These are phyloP conservation scores for Ophiostoma perfectum DNA, from an alignment of 2,329 filamentous ascomycete genomes.

Conservation along the genomic window DNA sequence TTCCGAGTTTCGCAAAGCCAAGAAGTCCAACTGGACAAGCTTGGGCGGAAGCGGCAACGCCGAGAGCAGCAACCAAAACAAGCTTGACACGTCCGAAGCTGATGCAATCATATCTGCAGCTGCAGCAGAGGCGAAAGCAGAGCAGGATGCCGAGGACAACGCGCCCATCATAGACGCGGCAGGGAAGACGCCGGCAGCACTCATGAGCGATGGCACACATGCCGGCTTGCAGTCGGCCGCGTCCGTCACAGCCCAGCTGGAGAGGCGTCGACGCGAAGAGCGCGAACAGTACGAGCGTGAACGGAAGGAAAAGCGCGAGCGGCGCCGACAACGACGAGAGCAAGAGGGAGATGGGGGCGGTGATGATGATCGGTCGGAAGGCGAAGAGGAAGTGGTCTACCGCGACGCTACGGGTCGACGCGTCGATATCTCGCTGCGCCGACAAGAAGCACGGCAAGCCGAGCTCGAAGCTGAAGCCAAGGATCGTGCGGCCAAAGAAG, in stretches of 20 bases:
- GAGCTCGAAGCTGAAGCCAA: conserved; percentile 26
- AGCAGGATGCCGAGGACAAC: conserved; percentile 44
- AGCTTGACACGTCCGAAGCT: conserved; percentile 30
- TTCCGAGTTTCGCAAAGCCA: conserved; percentile 65
- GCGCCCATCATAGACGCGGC: conserved; percentile 45
- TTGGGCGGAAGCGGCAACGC: conserved; percentile 46
- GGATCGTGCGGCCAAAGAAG: conserved; percentile 56
- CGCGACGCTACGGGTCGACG: conserved; percentile 91
- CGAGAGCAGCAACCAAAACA: conserved; percentile 22
- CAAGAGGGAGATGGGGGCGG: conserved; percentile 35
- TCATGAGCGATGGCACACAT: conserved; percentile 82
- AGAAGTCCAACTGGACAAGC: conserved; percentile 75
- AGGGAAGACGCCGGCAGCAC: conserved; percentile 36
- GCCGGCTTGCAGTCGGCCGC: conserved; percentile 82
- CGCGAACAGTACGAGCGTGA: conserved; percentile 33
- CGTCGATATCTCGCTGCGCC: conserved; percentile 86
- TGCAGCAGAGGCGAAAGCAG: conserved; percentile 59
- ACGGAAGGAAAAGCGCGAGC: conserved; percentile 26
- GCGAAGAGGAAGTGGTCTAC: conserved; percentile 75
- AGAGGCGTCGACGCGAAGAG: conserved; percentile 46
- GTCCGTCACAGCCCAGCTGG: conserved; percentile 65
- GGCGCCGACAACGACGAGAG: conserved; percentile 31
- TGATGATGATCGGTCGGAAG: conserved; percentile 36
- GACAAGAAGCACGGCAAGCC: conserved; percentile 71
- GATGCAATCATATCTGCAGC: conserved; percentile 73